Conservation (phyloP, 108 stramenopile species). For the Nitzschia palea region DNA sequence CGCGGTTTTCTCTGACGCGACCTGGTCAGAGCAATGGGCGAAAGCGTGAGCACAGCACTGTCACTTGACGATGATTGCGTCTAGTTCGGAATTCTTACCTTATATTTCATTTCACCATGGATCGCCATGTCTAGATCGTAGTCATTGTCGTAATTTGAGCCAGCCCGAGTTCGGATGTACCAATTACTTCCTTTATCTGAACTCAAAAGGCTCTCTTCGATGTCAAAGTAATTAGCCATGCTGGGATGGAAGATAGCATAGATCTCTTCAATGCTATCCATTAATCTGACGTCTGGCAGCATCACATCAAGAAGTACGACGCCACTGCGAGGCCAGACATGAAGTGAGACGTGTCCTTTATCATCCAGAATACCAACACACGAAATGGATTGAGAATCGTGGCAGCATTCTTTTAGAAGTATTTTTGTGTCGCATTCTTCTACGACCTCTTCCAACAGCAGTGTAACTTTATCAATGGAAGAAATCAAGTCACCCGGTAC, state of each 20-base stretch:
- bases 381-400: neutral
- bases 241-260: neutral
- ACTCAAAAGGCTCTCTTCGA: neutral
- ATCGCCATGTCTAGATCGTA: neutral
- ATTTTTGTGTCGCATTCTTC: neutral
- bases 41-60: neutral
- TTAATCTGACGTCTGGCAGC: neutral
- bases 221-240: neutral
- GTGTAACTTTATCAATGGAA: neutral
- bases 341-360: neutral
- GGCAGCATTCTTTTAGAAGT: neutral
- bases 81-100: neutral
- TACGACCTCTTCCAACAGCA: neutral
- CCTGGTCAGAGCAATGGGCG: constrained; percentile 55
- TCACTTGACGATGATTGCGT: neutral
- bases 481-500: neutral
- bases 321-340: neutral
- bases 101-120: neutral
- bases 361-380: neutral
- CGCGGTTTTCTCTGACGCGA: constrained; percentile 52
- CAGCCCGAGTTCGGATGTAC: neutral
- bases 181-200: neutral
- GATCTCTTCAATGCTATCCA: neutral
- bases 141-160: neutral
- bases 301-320: neutral